Percentiles rank a stretch among this genome's conserved stretches.
phyloP scores from a whole-genome alignment of 257 asterid species.

The Solanum okadae region DNA sequence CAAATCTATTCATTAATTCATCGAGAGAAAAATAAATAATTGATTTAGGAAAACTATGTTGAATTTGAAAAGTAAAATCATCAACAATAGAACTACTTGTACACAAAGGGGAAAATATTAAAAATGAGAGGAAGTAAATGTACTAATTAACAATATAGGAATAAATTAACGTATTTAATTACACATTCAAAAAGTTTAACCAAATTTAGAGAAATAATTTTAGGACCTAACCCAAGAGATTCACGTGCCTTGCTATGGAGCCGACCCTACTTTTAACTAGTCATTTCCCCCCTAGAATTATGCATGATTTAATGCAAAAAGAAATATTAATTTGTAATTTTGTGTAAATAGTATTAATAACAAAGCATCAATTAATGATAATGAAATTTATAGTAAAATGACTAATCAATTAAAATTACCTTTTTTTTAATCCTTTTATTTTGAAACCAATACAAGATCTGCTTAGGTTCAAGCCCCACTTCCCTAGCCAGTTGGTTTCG shows the following conservation, averaged over 20 bases:
- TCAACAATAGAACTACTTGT: neutral
- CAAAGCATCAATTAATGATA: neutral
- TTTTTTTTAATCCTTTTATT: slow-evolving; percentile 53
- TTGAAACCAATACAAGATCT: slow-evolving; percentile 70
- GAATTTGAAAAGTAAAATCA: neutral
- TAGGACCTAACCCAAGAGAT: neutral
- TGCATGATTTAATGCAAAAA: neutral
- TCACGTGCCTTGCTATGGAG: neutral
- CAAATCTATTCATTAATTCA: neutral
- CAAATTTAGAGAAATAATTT: neutral
- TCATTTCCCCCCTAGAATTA: neutral
- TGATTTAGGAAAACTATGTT: neutral
- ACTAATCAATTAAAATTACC: slow-evolving; percentile 16
- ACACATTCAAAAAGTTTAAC: neutral
- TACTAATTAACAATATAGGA: neutral
- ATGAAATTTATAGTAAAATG: neutral
- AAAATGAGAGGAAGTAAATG: neutral
- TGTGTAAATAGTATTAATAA: neutral
- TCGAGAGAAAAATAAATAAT: neutral
- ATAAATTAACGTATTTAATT: neutral
- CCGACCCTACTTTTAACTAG: neutral
- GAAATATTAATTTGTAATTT: neutral
- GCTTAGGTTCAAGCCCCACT: slow-evolving; percentile 45
- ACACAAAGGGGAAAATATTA: neutral
- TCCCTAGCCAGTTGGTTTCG: slow-evolving; percentile 36